These are phyloP conservation scores for Xylaria castorea DNA, from an alignment of 495 filamentous ascomycete genomes.

Conservation along the genomic window DNA sequence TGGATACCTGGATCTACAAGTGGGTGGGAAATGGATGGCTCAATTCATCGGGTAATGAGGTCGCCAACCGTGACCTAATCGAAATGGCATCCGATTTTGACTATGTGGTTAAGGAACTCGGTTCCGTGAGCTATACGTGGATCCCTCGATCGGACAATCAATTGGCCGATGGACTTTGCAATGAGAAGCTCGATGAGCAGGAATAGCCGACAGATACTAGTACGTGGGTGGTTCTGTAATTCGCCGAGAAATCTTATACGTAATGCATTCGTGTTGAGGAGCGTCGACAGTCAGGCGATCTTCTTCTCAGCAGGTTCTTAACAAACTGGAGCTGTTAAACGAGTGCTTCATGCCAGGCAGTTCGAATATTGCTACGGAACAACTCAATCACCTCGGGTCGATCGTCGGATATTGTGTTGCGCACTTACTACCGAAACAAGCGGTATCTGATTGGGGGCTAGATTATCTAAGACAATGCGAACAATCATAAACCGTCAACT, in stretches of 20 bases:
- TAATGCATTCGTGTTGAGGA: not conserved
- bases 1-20: conserved; percentile 39
- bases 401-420: not conserved
- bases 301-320: not conserved
- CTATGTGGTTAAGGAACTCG: conserved; percentile 33
- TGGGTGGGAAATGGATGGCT: conserved; percentile 42
- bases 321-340: not conserved
- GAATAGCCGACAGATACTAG: not conserved
- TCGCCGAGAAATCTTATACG: not conserved
- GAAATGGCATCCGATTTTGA: conserved; percentile 41
- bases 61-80: conserved; percentile 48
- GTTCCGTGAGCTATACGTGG: conserved; percentile 39
- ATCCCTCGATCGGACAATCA: conserved; percentile 37
- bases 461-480: not conserved
- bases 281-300: not conserved
- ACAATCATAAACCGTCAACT: not conserved
- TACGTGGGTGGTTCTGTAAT: not conserved
- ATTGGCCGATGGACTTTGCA: conserved; percentile 33
- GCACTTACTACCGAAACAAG: not conserved
- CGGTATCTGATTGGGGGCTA: not conserved
- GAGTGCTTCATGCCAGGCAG: not conserved
- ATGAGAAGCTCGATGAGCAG: conserved; percentile 28
- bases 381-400: not conserved
- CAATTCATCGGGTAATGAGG: conserved; percentile 33
- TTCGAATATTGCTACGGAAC: not conserved